A percentile compares a stretch with the other conserved stretches of the same genome.
These are phyloP conservation scores for Erythrobasidium yunnanense DNA, from an alignment of 768 basidiomycete species.

Conservation along the genomic window DNA sequence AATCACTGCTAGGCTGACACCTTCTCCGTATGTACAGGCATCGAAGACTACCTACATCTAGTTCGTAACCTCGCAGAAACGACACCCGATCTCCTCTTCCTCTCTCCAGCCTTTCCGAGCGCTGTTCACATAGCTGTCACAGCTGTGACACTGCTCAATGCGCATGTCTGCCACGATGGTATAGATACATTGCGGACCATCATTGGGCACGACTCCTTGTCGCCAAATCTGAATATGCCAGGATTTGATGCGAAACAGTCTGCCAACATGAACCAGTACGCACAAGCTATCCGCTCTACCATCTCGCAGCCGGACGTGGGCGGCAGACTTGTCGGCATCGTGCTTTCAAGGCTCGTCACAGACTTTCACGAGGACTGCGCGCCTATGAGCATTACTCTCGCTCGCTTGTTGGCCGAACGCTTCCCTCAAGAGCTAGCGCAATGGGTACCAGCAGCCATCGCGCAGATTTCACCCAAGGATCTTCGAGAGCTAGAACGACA, in stretches of 20 bases:
- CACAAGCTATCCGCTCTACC: slow-evolving; percentile 29
- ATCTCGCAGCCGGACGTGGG: slow-evolving; percentile 49
- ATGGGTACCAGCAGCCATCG: slow-evolving; percentile 64
- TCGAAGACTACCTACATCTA: slow-evolving; percentile 87
- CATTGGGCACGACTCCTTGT: slow-evolving; percentile 61
- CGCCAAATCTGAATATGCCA: background rate
- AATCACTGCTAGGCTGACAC: background rate
- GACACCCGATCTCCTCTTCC: slow-evolving; percentile 65
- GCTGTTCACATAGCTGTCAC: slow-evolving; percentile 67
- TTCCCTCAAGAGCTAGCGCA: slow-evolving; percentile 59
- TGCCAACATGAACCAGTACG: slow-evolving; percentile 40
- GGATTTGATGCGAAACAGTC: slow-evolving; percentile 17
- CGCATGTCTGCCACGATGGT: slow-evolving; percentile 66
- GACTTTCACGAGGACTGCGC: slow-evolving; percentile 80
- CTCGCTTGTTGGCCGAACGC: slow-evolving; percentile 56
- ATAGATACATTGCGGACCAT: slow-evolving; percentile 69
- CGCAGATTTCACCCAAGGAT: slow-evolving; percentile 51
- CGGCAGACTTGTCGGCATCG: slow-evolving; percentile 54
- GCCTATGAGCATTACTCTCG: slow-evolving; percentile 61
- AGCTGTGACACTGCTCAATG: slow-evolving; percentile 68
- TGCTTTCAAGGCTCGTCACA: slow-evolving; percentile 67
- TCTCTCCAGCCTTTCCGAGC: slow-evolving; percentile 62
- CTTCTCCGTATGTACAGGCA: slow-evolving; percentile 49
- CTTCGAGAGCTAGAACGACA: slow-evolving; percentile 49
- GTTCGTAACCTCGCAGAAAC: slow-evolving; percentile 57